Conservation (phyloP, 805 yeast species). For the Candida multigemmis region DNA sequence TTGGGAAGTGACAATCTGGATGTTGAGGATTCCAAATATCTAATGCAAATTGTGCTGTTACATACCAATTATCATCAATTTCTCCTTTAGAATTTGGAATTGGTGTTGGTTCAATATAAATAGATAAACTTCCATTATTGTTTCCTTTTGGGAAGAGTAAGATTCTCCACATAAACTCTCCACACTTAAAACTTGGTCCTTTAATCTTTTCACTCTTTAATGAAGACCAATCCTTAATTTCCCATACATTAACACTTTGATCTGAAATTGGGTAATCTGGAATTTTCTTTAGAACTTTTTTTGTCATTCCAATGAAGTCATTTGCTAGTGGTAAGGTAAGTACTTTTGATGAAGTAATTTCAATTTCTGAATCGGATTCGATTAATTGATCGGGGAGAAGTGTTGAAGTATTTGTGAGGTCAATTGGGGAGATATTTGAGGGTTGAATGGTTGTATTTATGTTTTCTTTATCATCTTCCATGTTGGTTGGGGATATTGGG, state of each 20-base stretch:
- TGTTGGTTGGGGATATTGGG: too few relatives aligned
- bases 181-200: constrained; percentile 42
- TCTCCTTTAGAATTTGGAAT: constrained; percentile 15
- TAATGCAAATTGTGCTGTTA: constrained; percentile 87
- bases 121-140: constrained; percentile 45
- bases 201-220: constrained; percentile 36
- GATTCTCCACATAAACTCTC: constrained; percentile 59
- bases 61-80: constrained; percentile 58
- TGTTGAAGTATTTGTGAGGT: background rate
- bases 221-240: constrained; percentile 38
- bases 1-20: constrained; percentile 49
- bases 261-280: constrained; percentile 31
- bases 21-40: constrained; percentile 75
- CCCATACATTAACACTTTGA: constrained; percentile 37
- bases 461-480: too few relatives aligned
- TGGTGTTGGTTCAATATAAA: constrained; percentile 74
- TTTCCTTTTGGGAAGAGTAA: constrained; percentile 75
- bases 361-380: too few relatives aligned
- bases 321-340: constrained; percentile 16
- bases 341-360: too few relatives aligned
- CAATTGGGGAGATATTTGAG: too few relatives aligned
- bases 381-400: too few relatives aligned
- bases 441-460: too few relatives aligned
- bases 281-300: constrained; percentile 20
- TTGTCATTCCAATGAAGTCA: constrained; percentile 18